These are phyloP conservation scores for Aureobasidium lini DNA, from an alignment of 2,329 filamentous ascomycete genomes.

Conservation along the genomic window DNA sequence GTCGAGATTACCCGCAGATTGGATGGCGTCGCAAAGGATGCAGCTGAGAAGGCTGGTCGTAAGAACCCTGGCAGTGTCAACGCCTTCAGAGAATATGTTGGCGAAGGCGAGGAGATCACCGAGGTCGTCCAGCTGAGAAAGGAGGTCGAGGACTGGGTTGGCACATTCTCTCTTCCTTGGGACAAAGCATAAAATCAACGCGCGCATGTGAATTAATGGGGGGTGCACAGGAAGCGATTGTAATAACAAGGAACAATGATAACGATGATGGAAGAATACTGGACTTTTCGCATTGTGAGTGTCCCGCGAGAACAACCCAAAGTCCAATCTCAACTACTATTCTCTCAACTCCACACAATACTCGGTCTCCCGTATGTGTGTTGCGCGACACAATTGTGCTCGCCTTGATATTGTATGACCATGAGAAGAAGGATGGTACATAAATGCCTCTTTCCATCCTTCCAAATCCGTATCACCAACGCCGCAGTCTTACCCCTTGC, in stretches of 20 bases:
- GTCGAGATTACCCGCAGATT: constrained; percentile 71
- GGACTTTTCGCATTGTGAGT: neutral
- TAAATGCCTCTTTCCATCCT: constrained; percentile 1
- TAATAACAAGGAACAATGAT: constrained; percentile 11
- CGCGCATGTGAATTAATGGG: neutral
- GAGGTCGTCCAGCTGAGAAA: constrained; percentile 67
- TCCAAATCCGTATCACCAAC: neutral
- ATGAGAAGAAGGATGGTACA: neutral
- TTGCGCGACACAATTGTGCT: neutral
- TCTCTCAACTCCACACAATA: neutral
- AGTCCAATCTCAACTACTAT: neutral
- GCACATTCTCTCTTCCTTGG: constrained; percentile 67
- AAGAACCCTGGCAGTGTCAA: constrained; percentile 59
- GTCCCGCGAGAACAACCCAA: neutral
- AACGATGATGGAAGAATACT: neutral
- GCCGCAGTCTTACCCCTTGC: neutral
- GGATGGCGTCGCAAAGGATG: constrained; percentile 63
- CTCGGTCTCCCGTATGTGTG: neutral
- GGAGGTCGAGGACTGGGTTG: constrained; percentile 73
- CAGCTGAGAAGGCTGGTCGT: constrained; percentile 58
- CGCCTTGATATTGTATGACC: neutral
- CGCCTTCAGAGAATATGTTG: constrained; percentile 61
- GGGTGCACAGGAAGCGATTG: neutral
- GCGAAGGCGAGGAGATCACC: constrained; percentile 57
- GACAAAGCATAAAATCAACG: constrained; percentile 26